Base-by-base conservation (phyloP, 2,329 filamentous ascomycete species). In the Bipolaris zeicola region DNA sequence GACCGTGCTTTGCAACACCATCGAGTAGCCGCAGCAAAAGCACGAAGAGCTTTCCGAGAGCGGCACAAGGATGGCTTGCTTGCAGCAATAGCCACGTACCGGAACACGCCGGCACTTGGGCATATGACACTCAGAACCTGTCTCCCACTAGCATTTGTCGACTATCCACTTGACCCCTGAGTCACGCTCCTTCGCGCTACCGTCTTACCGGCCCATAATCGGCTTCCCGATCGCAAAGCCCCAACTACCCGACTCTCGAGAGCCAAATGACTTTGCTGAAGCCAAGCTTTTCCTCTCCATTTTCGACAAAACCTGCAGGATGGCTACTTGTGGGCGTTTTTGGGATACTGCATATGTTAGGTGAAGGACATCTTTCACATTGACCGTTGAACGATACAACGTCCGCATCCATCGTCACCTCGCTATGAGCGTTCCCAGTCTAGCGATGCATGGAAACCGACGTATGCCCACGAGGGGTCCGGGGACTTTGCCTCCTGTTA, bases 81-180 rank as follows among this genome's bases (percentile, higher is more conserved):
- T 46, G 28, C 38, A 41, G 20, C 28, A 46, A 13, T 38, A 43
- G 44, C 44, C 50, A 53, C 36, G 28, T 47, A 39, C 20, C 39
- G 33, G 41, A 45, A 36, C 38, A 44, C 31, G 36, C 39, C 54
- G 44, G 57, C 48, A 58, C 41, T 60, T 57, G 37, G 33, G 24
- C 28, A 50, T 46, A 54, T 55, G 48, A 52, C 36, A 54, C 48
- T 55, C 34, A 53, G 37, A 28, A 18, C 39, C 22, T 24, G 42
- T 38, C 20, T 52, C 44, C 48, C 34, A 50, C 45, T 60, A 60
- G 57, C 51, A 53, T 28, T 28, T 28, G 26, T 28, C 55, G 60
- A 38, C 47, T 31, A 46, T 45, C 37, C 43, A 28, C 49, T 39
- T 24, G 38, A 38, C 34, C 36, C 16, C 33, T 13, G 33, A 47